phyloP scores from a whole-genome alignment of 305 asterid genomes.

The Withania somnifera region DNA sequence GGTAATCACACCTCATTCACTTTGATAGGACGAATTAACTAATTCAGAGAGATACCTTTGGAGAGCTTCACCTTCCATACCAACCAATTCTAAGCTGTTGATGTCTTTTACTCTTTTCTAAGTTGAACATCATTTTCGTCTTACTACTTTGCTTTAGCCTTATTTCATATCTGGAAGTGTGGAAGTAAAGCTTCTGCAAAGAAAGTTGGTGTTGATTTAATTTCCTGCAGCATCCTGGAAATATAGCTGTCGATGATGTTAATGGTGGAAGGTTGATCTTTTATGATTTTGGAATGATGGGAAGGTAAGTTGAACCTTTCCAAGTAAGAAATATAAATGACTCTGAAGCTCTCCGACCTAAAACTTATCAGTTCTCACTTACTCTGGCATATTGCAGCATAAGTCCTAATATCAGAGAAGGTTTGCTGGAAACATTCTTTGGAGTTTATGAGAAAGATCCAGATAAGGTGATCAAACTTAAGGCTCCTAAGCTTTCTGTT shows the following conservation, averaged over 20 bases:
- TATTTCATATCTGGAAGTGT: neutral
- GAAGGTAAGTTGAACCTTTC: conserved; percentile 41
- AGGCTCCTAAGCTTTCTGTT: neutral
- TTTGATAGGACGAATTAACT: neutral
- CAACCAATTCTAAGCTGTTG: neutral
- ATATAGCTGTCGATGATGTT: conserved; percentile 94
- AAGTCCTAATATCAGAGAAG: conserved; percentile 90
- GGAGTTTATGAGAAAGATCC: conserved; percentile 98
- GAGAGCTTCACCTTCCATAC: conserved; percentile 1
- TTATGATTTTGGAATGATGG: conserved; percentile 99
- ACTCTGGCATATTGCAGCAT: conserved; percentile 46
- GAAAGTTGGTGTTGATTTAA: neutral
- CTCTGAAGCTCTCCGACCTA: neutral
- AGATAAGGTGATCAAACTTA: conserved; percentile 46
- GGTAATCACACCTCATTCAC: neutral
- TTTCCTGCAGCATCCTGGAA: conserved; percentile 84
- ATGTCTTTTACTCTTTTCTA: neutral
- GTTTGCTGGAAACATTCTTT: conserved; percentile 81
- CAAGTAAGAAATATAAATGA: neutral
- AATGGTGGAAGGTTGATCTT: conserved; percentile 95
- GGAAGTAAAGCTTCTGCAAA: neutral
- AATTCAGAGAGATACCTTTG: neutral
- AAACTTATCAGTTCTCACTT: conserved; percentile 3
- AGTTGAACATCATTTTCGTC: neutral
- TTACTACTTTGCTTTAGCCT: neutral